Evolutionary conservation across 208 protist species (phyloP).

Genomic region (Herpetomonas samuelpessoai): DNA sequence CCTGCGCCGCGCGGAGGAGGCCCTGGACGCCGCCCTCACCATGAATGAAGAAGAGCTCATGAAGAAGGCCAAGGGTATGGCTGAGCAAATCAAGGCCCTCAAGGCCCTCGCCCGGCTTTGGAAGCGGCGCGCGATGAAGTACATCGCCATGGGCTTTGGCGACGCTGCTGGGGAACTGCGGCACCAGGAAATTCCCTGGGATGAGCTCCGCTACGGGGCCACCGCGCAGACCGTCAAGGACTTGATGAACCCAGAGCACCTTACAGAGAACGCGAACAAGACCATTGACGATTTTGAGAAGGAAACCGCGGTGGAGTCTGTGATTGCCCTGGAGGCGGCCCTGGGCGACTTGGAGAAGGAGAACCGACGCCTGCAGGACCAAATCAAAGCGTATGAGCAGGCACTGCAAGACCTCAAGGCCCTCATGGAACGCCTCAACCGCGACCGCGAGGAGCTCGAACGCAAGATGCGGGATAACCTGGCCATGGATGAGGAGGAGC

Average conservation of each 20-base stretch:
- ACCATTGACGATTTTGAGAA: constrained; percentile 51
- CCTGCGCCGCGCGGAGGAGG: constrained; percentile 39
- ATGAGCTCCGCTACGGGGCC: constrained; percentile 41
- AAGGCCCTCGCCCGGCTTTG: constrained; percentile 53
- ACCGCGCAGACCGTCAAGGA: constrained; percentile 40
- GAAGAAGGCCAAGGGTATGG: constrained; percentile 27
- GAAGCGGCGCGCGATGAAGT: constrained; percentile 72
- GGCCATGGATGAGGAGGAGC: constrained; percentile 36
- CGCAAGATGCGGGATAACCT: constrained; percentile 20
- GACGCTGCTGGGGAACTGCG: constrained; percentile 1
- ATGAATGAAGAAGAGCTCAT: constrained; percentile 54
- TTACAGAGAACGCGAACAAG: constrained; percentile 10
- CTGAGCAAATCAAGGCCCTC: constrained; percentile 24
- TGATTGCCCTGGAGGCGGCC: constrained; percentile 52
- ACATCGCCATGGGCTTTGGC: constrained; percentile 56
- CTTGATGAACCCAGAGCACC: no score
- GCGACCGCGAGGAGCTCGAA: constrained; percentile 46
- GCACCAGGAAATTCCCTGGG: constrained; percentile 36
- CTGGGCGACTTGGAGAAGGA: constrained; percentile 54
- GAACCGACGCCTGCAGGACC: constrained; percentile 48
- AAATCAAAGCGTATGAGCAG: constrained; percentile 32
- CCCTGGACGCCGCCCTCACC: constrained; percentile 36
- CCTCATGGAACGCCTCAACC: constrained; percentile 44
- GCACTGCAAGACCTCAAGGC: constrained; percentile 39
- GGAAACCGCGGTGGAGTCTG: constrained; percentile 45